Evolutionary conservation across 495 filamentous ascomycete genomes (phyloP), one percentile per base, ranked within the genome.

Genomic region (Thermothielavioides terrestris): DNA sequence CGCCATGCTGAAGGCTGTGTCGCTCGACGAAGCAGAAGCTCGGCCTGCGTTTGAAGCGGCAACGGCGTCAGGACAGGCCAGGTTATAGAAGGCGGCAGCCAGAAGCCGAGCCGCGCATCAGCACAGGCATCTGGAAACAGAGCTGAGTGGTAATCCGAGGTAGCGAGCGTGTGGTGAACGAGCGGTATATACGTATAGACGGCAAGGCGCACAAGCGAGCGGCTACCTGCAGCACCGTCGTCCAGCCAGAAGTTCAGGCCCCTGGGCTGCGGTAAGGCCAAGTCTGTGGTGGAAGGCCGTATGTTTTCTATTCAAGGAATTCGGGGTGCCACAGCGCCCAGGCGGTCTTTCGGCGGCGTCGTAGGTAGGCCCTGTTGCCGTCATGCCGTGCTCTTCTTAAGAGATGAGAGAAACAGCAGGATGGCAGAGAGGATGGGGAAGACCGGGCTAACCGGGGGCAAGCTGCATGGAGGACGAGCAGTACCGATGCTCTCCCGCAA

Each of bases 1-100:
- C 27, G 63, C 58, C 74, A 77, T 76, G 28, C 55, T 69, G 50
- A 17, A 23, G 10, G 20, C n/a, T n/a, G n/a, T n/a, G 31, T 28
- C 20, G 17, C 9, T 34, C 15, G 25, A 41, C 14, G 5, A 21
- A 14, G 32, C 22, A 20, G n/a, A n/a, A n/a, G n/a, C n/a, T n/a
- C n/a, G n/a, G n/a, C n/a, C n/a, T n/a, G n/a, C n/a, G n/a, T n/a
- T n/a, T 9, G 9, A 40, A 42, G 18, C 20, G 2, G 41, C 43
- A 31, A 21, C 35, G 15, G 21, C 28, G 17, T 47, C 39, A 12
- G 18, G 34, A 23, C 28, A 39, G 30, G 12, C 5, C 1, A 31
- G 1, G 9, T 39, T 14, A 9, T 37, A 12, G 14, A 32, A 45
- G 35, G 17, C 15, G 23, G 18, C 26, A 36, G 7, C 27, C n/a